phyloP scores from a whole-genome alignment of 2,329 filamentous ascomycete genomes.

The Aspergillus japonicus region DNA sequence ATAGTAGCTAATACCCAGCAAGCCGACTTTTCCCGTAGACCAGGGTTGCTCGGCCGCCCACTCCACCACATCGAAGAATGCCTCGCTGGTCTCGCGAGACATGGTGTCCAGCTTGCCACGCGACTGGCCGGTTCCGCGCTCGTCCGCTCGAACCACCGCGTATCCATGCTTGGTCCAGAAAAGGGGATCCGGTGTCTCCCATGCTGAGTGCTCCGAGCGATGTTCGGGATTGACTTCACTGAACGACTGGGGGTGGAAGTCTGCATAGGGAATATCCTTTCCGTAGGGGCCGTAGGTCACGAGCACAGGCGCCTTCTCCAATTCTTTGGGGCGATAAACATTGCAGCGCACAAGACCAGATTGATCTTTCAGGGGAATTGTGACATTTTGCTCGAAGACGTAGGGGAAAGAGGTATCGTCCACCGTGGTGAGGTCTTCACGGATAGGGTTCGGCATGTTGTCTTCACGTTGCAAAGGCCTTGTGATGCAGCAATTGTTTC shows the following conservation, averaged over 20 bases:
- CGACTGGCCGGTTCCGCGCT: conserved; percentile 53
- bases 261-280: conserved; percentile 66
- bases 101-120: conserved; percentile 55
- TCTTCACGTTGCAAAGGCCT: neutral
- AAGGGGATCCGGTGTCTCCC: conserved; percentile 59
- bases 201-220: conserved; percentile 54
- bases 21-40: conserved; percentile 52
- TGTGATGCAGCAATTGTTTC: neutral
- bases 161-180: conserved; percentile 59
- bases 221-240: conserved; percentile 56
- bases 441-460: conserved; percentile 28
- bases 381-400: conserved; percentile 52
- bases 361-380: conserved; percentile 43
- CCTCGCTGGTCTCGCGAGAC: conserved; percentile 52
- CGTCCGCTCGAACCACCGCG: conserved; percentile 56
- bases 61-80: conserved; percentile 53
- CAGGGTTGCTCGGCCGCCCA: conserved; percentile 53
- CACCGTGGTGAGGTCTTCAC: conserved; percentile 34
- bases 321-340: conserved; percentile 50
- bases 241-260: conserved; percentile 53
- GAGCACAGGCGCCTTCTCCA: conserved; percentile 55
- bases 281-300: conserved; percentile 73
- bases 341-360: conserved; percentile 50
- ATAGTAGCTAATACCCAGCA: conserved; percentile 54
- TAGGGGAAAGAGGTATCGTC: conserved; percentile 42